Evolutionary conservation across 352 stramenopile genomes (phyloP).

Genomic region (Hyaloperonospora arabidopsidis): DNA sequence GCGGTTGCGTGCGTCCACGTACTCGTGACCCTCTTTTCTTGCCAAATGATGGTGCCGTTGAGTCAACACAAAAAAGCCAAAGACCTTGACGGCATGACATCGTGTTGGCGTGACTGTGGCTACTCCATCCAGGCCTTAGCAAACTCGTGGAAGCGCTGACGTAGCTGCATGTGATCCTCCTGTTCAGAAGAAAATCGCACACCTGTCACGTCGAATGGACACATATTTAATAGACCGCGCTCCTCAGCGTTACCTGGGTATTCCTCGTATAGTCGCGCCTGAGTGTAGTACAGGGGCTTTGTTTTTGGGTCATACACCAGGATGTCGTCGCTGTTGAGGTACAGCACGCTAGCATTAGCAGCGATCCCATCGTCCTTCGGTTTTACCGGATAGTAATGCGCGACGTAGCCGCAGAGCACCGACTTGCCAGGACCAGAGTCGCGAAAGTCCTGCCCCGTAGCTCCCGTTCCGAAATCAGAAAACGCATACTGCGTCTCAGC

Average conservation of each 20-base stretch:
- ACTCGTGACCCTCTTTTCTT: no score
- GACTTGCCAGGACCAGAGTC: constrained; percentile 24
- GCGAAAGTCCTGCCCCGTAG: constrained; percentile 26
- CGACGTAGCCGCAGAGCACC: constrained; percentile 37
- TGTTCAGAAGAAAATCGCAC: constrained; percentile 34
- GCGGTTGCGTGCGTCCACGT: no score
- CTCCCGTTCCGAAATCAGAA: constrained; percentile 34
- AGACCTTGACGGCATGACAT: constrained; percentile 1
- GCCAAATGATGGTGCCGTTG: no score
- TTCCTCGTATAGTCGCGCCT: constrained; percentile 36
- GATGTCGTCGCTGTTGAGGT: constrained; percentile 69
- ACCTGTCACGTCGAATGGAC: constrained; percentile 47
- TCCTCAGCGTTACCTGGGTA: constrained; percentile 46
- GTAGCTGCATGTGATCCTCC: constrained; percentile 30
- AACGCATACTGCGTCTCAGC: constrained; percentile 36
- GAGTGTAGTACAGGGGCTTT: constrained; percentile 40
- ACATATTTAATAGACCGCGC: constrained; percentile 39
- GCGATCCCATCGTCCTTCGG: constrained; percentile 1
- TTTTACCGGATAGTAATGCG: constrained; percentile 39
- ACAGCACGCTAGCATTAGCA: constrained; percentile 27
- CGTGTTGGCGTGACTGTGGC: not conserved
- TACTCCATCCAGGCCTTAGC: constrained; percentile 17
- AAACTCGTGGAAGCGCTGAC: constrained; percentile 39
- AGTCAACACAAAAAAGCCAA: no score
- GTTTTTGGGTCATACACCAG: constrained; percentile 35